Evolutionary conservation across 2,329 filamentous ascomycete species (phyloP).

Genomic region (Neonectria punicea): DNA sequence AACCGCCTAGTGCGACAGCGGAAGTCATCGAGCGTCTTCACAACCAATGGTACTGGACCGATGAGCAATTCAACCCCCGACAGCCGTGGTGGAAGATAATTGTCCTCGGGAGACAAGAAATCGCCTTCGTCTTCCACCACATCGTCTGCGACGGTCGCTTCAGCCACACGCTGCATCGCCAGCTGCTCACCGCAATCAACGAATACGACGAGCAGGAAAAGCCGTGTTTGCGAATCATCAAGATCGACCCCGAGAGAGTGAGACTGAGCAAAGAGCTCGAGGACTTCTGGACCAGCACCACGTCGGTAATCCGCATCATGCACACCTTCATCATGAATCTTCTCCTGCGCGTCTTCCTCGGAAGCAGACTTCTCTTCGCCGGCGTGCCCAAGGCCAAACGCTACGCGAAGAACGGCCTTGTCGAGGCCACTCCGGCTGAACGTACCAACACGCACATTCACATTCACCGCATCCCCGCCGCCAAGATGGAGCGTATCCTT

Average conservation of each 20-base stretch:
- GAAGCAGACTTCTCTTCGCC: constrained; percentile 18
- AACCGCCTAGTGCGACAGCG: neutral
- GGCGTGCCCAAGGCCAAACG: constrained; percentile 11
- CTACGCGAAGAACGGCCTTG: neutral
- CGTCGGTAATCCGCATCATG: constrained; percentile 9
- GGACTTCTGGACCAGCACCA: constrained; percentile 11
- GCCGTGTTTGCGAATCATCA: neutral
- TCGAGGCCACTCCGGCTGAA: neutral
- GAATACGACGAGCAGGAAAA: neutral
- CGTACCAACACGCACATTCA: constrained; percentile 23
- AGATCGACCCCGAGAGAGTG: constrained; percentile 16
- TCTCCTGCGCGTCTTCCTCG: constrained; percentile 17
- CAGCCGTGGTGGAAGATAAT: constrained; percentile 31
- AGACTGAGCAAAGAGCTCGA: constrained; percentile 18
- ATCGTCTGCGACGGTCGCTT: constrained; percentile 30
- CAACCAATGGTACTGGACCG: constrained; percentile 30
- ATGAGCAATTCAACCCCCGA: constrained; percentile 12
- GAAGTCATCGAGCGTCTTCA: constrained; percentile 25
- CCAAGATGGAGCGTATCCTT: constrained; percentile 19
- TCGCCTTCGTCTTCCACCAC: constrained; percentile 34
- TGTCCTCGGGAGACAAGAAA: constrained; percentile 24
- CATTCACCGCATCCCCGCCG: constrained; percentile 21
- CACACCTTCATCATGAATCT: constrained; percentile 16
- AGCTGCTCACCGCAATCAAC: constrained; percentile 28
- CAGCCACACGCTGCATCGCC: constrained; percentile 21